Percentiles rank a stretch among this genome's conserved stretches.
phyloP scores from a whole-genome alignment of 208 protist species.

The Leptomonas pyrrhocoris region DNA sequence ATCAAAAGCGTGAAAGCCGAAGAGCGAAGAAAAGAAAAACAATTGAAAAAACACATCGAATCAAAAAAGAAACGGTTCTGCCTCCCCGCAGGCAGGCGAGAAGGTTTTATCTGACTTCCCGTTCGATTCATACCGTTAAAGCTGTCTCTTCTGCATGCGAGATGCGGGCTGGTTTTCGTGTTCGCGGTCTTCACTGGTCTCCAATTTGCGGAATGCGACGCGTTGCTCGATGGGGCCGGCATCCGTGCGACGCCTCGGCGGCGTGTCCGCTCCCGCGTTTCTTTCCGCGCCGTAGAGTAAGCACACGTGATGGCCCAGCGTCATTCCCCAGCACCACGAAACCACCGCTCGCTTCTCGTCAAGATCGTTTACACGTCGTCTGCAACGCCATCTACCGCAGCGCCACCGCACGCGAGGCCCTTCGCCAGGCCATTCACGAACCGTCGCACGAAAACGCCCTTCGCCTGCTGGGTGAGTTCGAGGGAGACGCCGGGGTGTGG shows the following conservation, averaged over 20 bases:
- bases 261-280: neutral
- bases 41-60: no score
- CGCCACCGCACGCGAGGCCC: constrained; percentile 43
- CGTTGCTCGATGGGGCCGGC: neutral
- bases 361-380: constrained; percentile 19
- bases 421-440: constrained; percentile 69
- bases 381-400: constrained; percentile 65
- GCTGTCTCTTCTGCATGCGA: no score
- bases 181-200: no score
- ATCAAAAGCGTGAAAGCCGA: no score
- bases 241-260: neutral
- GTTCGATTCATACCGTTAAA: no score
- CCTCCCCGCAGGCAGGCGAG: no score
- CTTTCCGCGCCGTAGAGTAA: neutral
- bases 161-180: no score
- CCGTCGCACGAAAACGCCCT: constrained; percentile 64
- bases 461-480: constrained; percentile 58
- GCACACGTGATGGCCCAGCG: neutral
- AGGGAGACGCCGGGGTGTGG: constrained; percentile 38
- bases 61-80: no score
- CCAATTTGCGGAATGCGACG: neutral
- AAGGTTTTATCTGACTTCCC: no score
- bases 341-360: neutral
- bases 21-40: no score
- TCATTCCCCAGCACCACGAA: neutral